A percentile compares a stretch with the other conserved stretches of the same genome.
phyloP scores from a whole-genome alignment of 495 filamentous ascomycete species.

The Xylaria nigripes region DNA sequence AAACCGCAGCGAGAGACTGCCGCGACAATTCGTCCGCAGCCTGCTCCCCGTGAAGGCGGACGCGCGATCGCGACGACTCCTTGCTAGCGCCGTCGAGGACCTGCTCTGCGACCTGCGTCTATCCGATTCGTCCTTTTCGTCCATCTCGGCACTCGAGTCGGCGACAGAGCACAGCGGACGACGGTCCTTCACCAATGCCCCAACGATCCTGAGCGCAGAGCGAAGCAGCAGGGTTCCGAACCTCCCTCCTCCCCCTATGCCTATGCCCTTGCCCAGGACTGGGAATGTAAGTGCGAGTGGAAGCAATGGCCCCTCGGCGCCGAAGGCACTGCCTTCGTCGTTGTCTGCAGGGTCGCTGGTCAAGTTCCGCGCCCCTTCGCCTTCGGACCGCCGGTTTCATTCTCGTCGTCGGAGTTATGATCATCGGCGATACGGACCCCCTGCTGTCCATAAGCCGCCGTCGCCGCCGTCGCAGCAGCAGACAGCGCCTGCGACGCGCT shows the following conservation, averaged over 20 bases:
- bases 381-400: too few relatives aligned
- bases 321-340: constrained; percentile 1
- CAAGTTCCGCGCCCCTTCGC: neutral
- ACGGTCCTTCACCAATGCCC: neutral
- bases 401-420: too few relatives aligned
- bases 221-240: neutral
- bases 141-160: neutral
- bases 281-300: neutral
- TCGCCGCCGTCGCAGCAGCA: neutral
- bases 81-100: constrained; percentile 21
- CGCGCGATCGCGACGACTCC: constrained; percentile 17
- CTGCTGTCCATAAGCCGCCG: neutral
- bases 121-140: neutral
- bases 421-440: constrained; percentile 7
- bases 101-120: constrained; percentile 21
- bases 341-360: neutral
- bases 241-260: constrained; percentile 6
- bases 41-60: constrained; percentile 52
- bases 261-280: constrained; percentile 4
- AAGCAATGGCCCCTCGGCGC: neutral
- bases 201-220: neutral
- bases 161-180: constrained; percentile 7
- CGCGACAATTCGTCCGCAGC: constrained; percentile 66
- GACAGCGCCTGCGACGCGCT: neutral
- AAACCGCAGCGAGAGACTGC: constrained; percentile 64